Percentiles rank a stretch among this genome's conserved stretches.
Conservation (phyloP, 2,329 filamentous ascomycete species). For the Hymenoscyphus fructigenus region DNA sequence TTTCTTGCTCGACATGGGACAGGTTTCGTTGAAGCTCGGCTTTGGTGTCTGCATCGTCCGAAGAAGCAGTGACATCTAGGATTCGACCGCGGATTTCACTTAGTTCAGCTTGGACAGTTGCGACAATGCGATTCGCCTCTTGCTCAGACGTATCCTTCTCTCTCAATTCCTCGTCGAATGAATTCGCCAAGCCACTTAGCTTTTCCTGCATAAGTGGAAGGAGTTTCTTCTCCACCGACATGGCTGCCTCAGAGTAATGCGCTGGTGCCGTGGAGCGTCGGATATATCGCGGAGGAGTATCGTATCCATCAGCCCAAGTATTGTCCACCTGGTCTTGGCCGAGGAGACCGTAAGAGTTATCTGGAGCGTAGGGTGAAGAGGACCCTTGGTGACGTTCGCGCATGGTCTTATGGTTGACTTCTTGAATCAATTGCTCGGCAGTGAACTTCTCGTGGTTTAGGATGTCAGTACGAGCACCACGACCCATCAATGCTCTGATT, state of each 20-base stretch:
- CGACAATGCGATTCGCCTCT: constrained; percentile 64
- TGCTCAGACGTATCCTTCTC: constrained; percentile 71
- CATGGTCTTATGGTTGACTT: constrained; percentile 59
- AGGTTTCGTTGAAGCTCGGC: constrained; percentile 27
- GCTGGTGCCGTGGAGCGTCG: constrained; percentile 14
- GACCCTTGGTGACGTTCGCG: constrained; percentile 57
- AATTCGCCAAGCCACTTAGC: constrained; percentile 66
- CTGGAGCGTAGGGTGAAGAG: constrained; percentile 66
- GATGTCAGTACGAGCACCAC: constrained; percentile 81
- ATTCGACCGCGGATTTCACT: constrained; percentile 59
- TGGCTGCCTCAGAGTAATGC: constrained; percentile 63
- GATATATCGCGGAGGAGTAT: constrained; percentile 12
- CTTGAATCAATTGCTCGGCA: constrained; percentile 79
- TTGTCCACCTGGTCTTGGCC: constrained; percentile 5
- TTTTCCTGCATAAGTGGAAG: constrained; percentile 69
- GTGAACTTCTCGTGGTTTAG: constrained; percentile 79
- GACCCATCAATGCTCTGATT: constrained; percentile 73
- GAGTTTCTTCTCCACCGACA: constrained; percentile 67
- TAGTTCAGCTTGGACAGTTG: constrained; percentile 67
- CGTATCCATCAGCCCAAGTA: constrained; percentile 9
- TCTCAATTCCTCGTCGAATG: constrained; percentile 72
- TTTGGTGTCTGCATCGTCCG: constrained; percentile 24
- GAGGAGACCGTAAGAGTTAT: constrained; percentile 38
- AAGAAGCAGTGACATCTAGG: constrained; percentile 46
- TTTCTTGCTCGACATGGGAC: constrained; percentile 25